Conservation (phyloP, 2,329 filamentous ascomycete genomes). For the Aspergillus brasiliensis region DNA sequence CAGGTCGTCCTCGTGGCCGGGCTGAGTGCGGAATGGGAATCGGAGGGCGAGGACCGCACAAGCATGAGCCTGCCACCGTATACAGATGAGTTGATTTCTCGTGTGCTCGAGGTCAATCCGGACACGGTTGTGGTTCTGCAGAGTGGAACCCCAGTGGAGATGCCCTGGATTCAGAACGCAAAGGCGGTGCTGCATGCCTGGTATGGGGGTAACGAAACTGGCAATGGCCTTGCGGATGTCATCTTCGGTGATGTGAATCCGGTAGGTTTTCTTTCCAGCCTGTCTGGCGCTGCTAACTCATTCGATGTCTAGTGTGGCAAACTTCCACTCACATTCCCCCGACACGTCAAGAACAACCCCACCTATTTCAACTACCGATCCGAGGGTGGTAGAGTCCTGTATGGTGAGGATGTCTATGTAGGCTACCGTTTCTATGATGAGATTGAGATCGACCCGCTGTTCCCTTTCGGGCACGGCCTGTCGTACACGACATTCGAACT, state of each 20-base stretch:
- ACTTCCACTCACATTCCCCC: slow-evolving; percentile 55
- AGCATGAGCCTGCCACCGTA: slow-evolving; percentile 50
- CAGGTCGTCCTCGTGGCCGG: slow-evolving; percentile 75
- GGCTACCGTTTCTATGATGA: slow-evolving; percentile 79
- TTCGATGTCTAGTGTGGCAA: slow-evolving; percentile 60
- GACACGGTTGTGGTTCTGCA: slow-evolving; percentile 72
- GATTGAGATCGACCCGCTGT: slow-evolving; percentile 62
- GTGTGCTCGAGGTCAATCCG: slow-evolving; percentile 64
- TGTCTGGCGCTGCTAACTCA: not conserved
- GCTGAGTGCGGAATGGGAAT: slow-evolving; percentile 61
- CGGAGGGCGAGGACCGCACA: slow-evolving; percentile 61
- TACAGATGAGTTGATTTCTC: slow-evolving; percentile 58
- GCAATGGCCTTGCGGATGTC: slow-evolving; percentile 74
- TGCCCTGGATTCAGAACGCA: slow-evolving; percentile 45
- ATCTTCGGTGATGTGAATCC: slow-evolving; percentile 72
- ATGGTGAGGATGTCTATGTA: slow-evolving; percentile 76
- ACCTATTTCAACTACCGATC: slow-evolving; percentile 70
- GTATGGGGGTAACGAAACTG: slow-evolving; percentile 80
- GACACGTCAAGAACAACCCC: slow-evolving; percentile 42
- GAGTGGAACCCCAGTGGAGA: slow-evolving; percentile 65
- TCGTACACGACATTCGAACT: slow-evolving; percentile 70
- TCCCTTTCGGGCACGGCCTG: slow-evolving; percentile 76
- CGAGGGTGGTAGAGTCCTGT: slow-evolving; percentile 69
- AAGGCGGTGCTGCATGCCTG: slow-evolving; percentile 69
- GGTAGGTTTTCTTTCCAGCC: not conserved